A percentile compares a stretch with the other conserved stretches of the same genome.
These are phyloP conservation scores for Camellia granthamiana DNA, from an alignment of 148 eudicot species.

Conservation along the genomic window DNA sequence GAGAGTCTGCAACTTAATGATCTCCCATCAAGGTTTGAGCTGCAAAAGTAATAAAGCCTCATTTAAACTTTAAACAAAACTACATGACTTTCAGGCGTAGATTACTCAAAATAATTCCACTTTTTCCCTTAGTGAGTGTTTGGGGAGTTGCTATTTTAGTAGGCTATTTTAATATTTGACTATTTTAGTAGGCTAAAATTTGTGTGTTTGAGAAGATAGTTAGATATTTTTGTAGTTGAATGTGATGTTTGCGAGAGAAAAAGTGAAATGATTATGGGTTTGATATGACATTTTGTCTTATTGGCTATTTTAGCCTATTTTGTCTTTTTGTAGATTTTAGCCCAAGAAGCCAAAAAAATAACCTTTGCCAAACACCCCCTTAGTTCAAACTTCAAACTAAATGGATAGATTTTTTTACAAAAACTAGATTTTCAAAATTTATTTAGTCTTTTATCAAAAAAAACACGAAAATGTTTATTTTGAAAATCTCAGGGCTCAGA, in stretches of 20 bases:
- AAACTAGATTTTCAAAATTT: neutral
- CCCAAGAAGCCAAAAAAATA: too few species aligned
- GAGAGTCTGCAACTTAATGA: slow-evolving; percentile 54
- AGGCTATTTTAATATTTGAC: too few species aligned
- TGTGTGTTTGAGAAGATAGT: too few species aligned
- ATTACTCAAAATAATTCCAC: neutral
- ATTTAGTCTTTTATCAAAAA: neutral
- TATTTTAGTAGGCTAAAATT: too few species aligned
- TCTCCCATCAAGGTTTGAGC: slow-evolving; percentile 70
- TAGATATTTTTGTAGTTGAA: too few species aligned
- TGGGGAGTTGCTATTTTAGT: too few species aligned
- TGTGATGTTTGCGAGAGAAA: too few species aligned
- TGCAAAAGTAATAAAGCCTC: slow-evolving; percentile 24
- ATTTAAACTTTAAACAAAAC: neutral
- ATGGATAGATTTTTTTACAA: neutral
- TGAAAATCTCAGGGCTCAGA: neutral
- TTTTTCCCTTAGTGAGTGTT: neutral
- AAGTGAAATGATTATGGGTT: too few species aligned
- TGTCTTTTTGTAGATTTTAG: too few species aligned
- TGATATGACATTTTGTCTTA: too few species aligned
- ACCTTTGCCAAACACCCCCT: too few species aligned
- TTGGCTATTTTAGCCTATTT: too few species aligned
- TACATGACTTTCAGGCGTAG: neutral
- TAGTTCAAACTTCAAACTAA: neutral
- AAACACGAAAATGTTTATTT: neutral